Base-by-base conservation (phyloP, 306 rosid genomes). In the Mimosa pudica region DNA sequence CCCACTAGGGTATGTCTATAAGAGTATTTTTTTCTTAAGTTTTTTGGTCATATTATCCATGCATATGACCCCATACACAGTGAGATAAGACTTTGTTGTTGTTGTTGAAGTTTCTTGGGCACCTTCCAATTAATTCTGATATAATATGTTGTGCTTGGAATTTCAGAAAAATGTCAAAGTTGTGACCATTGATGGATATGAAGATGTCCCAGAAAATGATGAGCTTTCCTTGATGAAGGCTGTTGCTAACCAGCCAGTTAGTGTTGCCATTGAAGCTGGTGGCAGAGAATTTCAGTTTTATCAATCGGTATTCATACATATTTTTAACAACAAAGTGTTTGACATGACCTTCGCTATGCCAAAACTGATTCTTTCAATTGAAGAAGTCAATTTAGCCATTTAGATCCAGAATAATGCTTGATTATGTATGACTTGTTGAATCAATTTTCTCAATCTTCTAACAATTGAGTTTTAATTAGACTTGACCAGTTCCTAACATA, bases 191-290 rank as follows among this genome's bases (percentile, higher is more conserved):
- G 91, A 90, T 81, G 91, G 91, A 42, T 90, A 84, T 64, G 98
- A 95, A 85, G 96, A 92, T 79, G 91, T 92, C 11, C 98, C 97
- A 1, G 47, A 49, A 75, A 92, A 92, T 46, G 93, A 95, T 82
- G 98, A 95, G 86, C 84, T 75, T 20, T 72, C 97, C 18, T 83
- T 95, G 86, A 88, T 65, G 86, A 92, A 90, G 76, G 98, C 98
- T 4, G 85, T 90, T 79, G 88, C 98, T 55, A 44, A 83, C 78
- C 97, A 95, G 84, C 97, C 98, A 0, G 76, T 92, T 80, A 90
- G 94, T 48, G 94, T 92, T 74, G 98, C 98, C 82, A 90, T 92
- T 84, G 98, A 95, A 89, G 98, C 98, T 60, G 98, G 97, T 45
- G 98, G 99, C 85, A 82, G 96, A 77, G 97, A 86, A 41, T 93